These are phyloP conservation scores for Cenchrus purpureus DNA, from an alignment of 176 grass and related monocot genomes.

Conservation along the genomic window DNA sequence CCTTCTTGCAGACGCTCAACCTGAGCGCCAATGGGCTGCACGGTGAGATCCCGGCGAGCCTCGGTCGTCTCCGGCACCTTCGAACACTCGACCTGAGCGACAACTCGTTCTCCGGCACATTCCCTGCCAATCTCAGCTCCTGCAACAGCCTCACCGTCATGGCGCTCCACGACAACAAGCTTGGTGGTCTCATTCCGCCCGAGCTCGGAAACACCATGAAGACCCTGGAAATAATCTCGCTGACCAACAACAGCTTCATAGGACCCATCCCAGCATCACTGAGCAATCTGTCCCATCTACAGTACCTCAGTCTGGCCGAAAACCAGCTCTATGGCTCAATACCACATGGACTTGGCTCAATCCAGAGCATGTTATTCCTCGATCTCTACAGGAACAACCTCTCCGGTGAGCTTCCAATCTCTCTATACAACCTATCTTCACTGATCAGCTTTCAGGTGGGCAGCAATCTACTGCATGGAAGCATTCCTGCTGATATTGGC, in stretches of 20 bases:
- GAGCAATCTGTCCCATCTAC: background rate
- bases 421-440: background rate
- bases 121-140: slow-evolving; percentile 12
- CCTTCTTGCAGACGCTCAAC: background rate
- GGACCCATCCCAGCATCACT: slow-evolving; percentile 1
- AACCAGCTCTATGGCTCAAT: slow-evolving; percentile 19
- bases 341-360: background rate
- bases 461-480: too few relatives aligned
- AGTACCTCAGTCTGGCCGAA: background rate
- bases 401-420: slow-evolving; percentile 8
- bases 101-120: slow-evolving; percentile 10
- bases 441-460: background rate
- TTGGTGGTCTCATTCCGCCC: background rate
- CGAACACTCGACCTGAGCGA: background rate
- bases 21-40: background rate
- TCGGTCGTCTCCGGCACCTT: slow-evolving; percentile 7
- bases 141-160: background rate
- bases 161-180: background rate
- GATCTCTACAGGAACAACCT: background rate
- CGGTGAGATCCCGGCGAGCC: slow-evolving; percentile 22
- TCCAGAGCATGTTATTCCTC: background rate
- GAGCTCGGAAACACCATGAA: background rate
- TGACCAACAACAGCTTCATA: background rate
- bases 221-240: background rate
- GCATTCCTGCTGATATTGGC: background rate